phyloP scores from a whole-genome alignment of 805 yeast species.

The Starmera pachycereana region DNA sequence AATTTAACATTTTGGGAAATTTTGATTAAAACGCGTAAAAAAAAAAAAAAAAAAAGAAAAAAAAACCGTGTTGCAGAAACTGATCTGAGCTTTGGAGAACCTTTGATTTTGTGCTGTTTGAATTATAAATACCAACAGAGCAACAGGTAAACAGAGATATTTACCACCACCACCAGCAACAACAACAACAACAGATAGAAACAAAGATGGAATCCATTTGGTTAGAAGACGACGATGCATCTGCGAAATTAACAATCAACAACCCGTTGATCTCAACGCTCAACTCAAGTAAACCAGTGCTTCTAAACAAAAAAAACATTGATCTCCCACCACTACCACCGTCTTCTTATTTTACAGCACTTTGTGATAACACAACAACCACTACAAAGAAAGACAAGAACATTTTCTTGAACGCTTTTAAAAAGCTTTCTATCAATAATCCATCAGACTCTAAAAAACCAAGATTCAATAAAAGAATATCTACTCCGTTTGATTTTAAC shows the following conservation, averaged over 20 bases:
- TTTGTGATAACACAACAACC: neutral
- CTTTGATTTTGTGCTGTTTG: too few species aligned
- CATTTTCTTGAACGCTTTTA: conserved; percentile 22
- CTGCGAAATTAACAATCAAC: conserved; percentile 22
- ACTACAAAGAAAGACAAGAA: conserved; percentile 8
- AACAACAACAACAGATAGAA: neutral
- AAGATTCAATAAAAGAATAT: conserved; percentile 15
- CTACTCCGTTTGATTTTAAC: conserved; percentile 28
- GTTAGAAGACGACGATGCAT: conserved; percentile 29
- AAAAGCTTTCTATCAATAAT: conserved; percentile 17
- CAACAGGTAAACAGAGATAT: too few species aligned
- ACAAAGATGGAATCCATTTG: conserved; percentile 31
- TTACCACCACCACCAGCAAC: too few species aligned
- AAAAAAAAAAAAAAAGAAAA: too few species aligned
- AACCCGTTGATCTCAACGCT: conserved; percentile 22
- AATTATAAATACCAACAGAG: too few species aligned
- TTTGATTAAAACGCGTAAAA: too few species aligned
- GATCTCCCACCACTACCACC: conserved; percentile 27
- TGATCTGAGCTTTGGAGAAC: too few species aligned
- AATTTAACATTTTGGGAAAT: too few species aligned
- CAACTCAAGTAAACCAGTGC: conserved; percentile 24
- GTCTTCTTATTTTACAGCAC: conserved; percentile 11
- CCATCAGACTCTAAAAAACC: conserved; percentile 1
- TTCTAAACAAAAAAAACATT: conserved; percentile 24
- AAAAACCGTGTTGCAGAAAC: too few species aligned